Conservation (phyloP, 441 rosid species). For the Pelargonium myrrhifolium region DNA sequence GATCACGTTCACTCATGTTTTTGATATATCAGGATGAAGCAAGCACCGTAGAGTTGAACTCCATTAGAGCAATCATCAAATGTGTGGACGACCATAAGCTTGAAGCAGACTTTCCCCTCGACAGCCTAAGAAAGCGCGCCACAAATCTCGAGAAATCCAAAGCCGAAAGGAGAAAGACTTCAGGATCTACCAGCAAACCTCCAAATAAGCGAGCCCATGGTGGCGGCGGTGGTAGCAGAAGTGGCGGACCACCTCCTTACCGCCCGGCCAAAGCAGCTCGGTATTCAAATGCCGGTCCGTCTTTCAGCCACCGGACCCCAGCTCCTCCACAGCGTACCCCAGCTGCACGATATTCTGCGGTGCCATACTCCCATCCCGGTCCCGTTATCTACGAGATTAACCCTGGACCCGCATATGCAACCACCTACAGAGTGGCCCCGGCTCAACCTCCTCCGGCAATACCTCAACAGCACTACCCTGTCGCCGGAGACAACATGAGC, state of each 20-base stretch:
- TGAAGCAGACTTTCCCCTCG: conserved; percentile 39
- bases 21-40: conserved; percentile 41
- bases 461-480: conserved; percentile 34
- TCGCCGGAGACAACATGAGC: conserved; percentile 24
- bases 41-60: conserved; percentile 34
- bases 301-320: conserved; percentile 31
- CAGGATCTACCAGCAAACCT: conserved; percentile 29
- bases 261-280: conserved; percentile 41
- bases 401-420: conserved; percentile 19
- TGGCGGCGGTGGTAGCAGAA: too few species aligned
- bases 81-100: conserved; percentile 56
- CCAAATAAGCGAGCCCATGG: conserved; percentile 36
- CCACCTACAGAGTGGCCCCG: conserved; percentile 30
- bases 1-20: background rate
- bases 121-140: conserved; percentile 35
- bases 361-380: conserved; percentile 32
- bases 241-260: conserved; percentile 25
- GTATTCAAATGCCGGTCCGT: conserved; percentile 27
- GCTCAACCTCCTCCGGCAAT: conserved; percentile 31
- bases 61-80: conserved; percentile 44
- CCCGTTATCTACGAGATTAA: conserved; percentile 34
- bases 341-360: conserved; percentile 31
- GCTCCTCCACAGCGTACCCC: conserved; percentile 38
- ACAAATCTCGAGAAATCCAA: conserved; percentile 37
- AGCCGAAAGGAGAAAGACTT: conserved; percentile 37